Conservation (phyloP, 2,329 filamentous ascomycete species). For the Daldinia sp. region DNA sequence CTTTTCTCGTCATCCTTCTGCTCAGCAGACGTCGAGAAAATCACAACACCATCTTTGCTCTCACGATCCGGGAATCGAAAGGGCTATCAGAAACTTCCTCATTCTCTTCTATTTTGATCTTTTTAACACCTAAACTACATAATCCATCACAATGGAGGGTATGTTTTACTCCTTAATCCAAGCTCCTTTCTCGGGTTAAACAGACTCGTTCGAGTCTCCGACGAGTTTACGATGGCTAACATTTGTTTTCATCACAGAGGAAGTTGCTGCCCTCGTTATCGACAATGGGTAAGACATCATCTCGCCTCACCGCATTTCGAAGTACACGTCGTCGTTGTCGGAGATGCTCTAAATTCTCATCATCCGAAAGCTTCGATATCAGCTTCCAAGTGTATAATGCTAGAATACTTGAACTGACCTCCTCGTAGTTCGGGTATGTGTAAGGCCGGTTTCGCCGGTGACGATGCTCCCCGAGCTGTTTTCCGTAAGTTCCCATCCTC, state of each 20-base stretch:
- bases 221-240: conserved; percentile 52
- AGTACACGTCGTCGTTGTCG: conserved; percentile 32
- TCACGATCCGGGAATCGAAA: conserved; percentile 50
- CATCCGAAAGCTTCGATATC: conserved; percentile 28
- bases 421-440: conserved; percentile 95
- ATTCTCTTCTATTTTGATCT: conserved; percentile 42
- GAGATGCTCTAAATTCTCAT: conserved; percentile 6
- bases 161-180: conserved; percentile 53
- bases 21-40: conserved; percentile 47
- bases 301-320: conserved; percentile 50
- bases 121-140: conserved; percentile 46
- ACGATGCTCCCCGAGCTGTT: conserved; percentile 99
- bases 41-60: conserved; percentile 41
- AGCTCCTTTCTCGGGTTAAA: conserved; percentile 20
- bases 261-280: conserved; percentile 99
- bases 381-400: conserved; percentile 5
- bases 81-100: conserved; percentile 46
- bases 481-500: conserved; percentile 84
- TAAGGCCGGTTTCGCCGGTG: conserved; percentile 99
- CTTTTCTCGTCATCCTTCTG: conserved; percentile 50
- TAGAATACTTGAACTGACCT: conserved; percentile 39
- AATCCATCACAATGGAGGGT: conserved; percentile 70
- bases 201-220: conserved; percentile 10
- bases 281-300: conserved; percentile 97
- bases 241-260: conserved; percentile 72